Conservation (phyloP, 257 asterid genomes). For the Striga asiatica region DNA sequence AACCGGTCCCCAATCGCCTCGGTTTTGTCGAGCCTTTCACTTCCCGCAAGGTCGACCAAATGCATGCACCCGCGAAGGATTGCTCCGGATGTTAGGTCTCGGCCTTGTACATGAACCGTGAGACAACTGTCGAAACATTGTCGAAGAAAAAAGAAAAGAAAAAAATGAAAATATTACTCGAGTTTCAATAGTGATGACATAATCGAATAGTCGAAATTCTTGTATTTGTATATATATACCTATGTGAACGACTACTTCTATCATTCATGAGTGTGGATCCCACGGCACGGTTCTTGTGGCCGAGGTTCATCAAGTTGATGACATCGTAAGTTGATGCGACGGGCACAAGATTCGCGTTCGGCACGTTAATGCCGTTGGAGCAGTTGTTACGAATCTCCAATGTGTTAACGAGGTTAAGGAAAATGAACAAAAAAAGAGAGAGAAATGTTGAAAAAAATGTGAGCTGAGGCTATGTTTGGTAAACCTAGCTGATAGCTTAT, state of each 20-base stretch:
- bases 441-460: background rate
- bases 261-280: slow-evolving; percentile 2
- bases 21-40: background rate
- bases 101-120: background rate
- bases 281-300: background rate
- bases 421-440: background rate
- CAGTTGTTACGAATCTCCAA: background rate
- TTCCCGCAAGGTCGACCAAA: slow-evolving; percentile 2
- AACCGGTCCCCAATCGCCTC: background rate
- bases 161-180: background rate
- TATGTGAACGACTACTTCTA: slow-evolving; percentile 5
- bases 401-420: background rate
- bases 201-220: too few relatives aligned
- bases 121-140: background rate
- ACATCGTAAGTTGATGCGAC: background rate
- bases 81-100: background rate
- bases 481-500: too few relatives aligned
- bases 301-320: background rate
- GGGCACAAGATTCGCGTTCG: background rate
- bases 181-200: too few relatives aligned
- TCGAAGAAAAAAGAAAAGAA: background rate
- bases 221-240: background rate
- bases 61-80: background rate
- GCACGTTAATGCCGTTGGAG: background rate
- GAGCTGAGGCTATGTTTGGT: too few relatives aligned